A percentile compares a stretch with the other conserved stretches of the same genome.
These are phyloP conservation scores for Penicillium steckii DNA, from an alignment of 495 filamentous ascomycete genomes.

Conservation along the genomic window DNA sequence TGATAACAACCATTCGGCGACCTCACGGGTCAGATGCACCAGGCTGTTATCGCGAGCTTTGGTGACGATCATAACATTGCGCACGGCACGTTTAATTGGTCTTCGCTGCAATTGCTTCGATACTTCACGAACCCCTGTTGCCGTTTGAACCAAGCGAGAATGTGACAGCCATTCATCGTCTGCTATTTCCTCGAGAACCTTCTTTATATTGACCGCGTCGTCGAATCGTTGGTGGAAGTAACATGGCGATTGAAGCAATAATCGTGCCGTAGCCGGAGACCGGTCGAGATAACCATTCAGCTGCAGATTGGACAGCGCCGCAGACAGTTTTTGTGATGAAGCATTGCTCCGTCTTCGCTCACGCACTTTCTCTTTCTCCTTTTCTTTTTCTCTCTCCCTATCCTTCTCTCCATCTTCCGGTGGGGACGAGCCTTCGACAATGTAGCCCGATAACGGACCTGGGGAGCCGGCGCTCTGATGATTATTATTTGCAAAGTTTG, in stretches of 20 bases:
- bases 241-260: conserved; percentile 82
- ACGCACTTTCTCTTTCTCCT: conserved; percentile 19
- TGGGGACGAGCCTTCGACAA: neutral
- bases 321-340: conserved; percentile 61
- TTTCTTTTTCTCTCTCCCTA: conserved; percentile 16
- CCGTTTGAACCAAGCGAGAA: conserved; percentile 89
- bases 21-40: conserved; percentile 78
- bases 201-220: conserved; percentile 91
- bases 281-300: conserved; percentile 39
- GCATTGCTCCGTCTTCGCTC: conserved; percentile 48
- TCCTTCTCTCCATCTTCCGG: conserved; percentile 1
- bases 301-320: conserved; percentile 63
- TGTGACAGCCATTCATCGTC: conserved; percentile 90
- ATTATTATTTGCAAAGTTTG: conserved; percentile 54
- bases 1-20: conserved; percentile 80
- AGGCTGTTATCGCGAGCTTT: conserved; percentile 91
- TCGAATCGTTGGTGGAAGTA: conserved; percentile 98
- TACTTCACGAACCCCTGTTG: conserved; percentile 89
- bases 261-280: conserved; percentile 60
- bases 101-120: conserved; percentile 88
- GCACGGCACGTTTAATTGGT: conserved; percentile 83
- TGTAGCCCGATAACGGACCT: conserved; percentile 45
- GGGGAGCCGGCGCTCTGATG: conserved; percentile 47
- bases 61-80: conserved; percentile 93
- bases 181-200: conserved; percentile 88